Evolutionary conservation across 1,139 yeast species (phyloP).

Genomic region (Pichia sp.): DNA sequence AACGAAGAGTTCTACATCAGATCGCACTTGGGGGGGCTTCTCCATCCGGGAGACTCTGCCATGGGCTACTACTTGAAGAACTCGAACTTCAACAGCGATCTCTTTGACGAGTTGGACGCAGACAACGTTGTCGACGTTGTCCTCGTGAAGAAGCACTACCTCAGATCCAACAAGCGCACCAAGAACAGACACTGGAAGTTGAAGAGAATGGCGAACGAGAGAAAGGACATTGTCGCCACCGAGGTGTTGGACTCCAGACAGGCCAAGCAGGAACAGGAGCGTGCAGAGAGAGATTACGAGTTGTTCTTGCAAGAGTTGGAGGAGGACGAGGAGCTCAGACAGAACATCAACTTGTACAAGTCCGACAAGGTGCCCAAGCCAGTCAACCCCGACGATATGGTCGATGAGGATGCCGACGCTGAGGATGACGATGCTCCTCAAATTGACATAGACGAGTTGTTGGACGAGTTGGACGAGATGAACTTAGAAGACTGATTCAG

Average conservation of each 20-base stretch:
- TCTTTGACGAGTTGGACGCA: conserved; percentile 69
- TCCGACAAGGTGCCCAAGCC: conserved; percentile 34
- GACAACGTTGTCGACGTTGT: conserved; percentile 81
- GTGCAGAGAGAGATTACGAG: conserved; percentile 94
- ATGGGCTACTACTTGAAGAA: conserved; percentile 83
- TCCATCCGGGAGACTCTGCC: conserved; percentile 94
- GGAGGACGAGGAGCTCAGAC: conserved; percentile 94
- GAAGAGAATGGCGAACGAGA: conserved; percentile 97
- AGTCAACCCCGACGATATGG: conserved; percentile 37
- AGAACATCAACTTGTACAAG: conserved; percentile 83
- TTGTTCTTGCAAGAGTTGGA: conserved; percentile 94
- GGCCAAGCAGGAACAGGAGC: conserved; percentile 83
- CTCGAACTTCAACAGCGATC: conserved; percentile 79
- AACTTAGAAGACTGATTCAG: conserved; percentile 48
- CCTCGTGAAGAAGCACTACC: conserved; percentile 85
- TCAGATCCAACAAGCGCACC: conserved; percentile 69
- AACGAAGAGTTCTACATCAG: conserved; percentile 67
- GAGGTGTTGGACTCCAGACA: conserved; percentile 47
- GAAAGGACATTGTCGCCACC: conserved; percentile 78
- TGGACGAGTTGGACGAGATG: conserved; percentile 93
- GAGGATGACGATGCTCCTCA: conserved; percentile 74
- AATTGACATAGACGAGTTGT: conserved; percentile 73
- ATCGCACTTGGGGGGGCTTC: conserved; percentile 86
- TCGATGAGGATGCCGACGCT: conserved; percentile 34
- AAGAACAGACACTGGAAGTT: conserved; percentile 91